phyloP scores from a whole-genome alignment of 73 alveolate genomes.

The Durusdinium trenchii region DNA sequence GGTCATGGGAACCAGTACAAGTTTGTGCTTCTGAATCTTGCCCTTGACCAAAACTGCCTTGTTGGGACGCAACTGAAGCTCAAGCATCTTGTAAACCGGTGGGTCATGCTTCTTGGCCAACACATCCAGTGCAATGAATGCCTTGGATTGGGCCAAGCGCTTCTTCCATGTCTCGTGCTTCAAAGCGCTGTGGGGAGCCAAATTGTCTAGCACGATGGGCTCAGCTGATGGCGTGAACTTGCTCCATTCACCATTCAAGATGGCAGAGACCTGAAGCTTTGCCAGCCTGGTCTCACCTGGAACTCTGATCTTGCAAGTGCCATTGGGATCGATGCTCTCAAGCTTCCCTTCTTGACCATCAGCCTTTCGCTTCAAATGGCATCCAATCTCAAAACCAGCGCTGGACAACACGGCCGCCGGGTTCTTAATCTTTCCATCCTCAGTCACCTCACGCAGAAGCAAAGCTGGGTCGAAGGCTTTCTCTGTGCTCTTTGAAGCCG shows the following conservation, averaged over 20 bases:
- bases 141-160: neutral
- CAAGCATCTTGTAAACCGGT: neutral
- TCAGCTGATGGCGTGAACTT: neutral
- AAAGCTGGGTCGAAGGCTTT: too few relatives aligned
- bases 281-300: neutral
- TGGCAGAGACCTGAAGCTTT: neutral
- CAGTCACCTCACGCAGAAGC: neutral
- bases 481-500: too few relatives aligned
- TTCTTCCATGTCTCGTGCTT: neutral
- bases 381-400: neutral
- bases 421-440: neutral
- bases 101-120: neutral
- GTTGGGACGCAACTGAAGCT: neutral
- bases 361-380: neutral
- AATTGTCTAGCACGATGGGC: neutral
- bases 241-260: neutral
- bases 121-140: neutral
- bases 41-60: neutral
- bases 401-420: neutral
- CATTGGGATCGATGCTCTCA: neutral
- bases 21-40: neutral
- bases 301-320: neutral
- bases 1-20: neutral
- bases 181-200: neutral
- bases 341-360: neutral